Conservation (phyloP, 139 green algal genomes). For the Nannochloris sp. region DNA sequence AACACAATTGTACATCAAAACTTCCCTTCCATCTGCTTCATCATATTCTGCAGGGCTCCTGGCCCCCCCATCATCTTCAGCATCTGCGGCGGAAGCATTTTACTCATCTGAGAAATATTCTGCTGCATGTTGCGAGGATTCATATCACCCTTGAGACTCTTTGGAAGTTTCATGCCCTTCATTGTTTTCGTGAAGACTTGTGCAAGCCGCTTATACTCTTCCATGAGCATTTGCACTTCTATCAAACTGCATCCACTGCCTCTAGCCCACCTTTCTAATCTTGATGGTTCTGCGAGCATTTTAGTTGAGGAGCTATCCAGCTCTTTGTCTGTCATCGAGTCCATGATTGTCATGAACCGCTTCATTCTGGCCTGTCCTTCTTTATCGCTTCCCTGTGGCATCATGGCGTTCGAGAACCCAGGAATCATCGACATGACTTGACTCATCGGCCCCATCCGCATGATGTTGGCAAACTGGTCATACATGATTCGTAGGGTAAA, state of each 20-base stretch:
- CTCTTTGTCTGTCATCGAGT: slow-evolving; percentile 91
- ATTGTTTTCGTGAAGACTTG: slow-evolving; percentile 76
- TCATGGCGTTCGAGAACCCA: slow-evolving; percentile 71
- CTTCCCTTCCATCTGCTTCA: slow-evolving; percentile 78
- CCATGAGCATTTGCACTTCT: slow-evolving; percentile 65
- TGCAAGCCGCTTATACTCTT: slow-evolving; percentile 84
- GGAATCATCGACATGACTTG: slow-evolving; percentile 96
- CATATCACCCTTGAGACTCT: slow-evolving; percentile 66
- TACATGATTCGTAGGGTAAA: slow-evolving; percentile 94
- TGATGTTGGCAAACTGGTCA: slow-evolving; percentile 92
- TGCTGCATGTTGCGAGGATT: slow-evolving; percentile 67
- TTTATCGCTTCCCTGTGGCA: slow-evolving; percentile 73
- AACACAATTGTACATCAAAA: slow-evolving; percentile 5
- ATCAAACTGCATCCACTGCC: slow-evolving; percentile 6
- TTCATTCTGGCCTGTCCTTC: slow-evolving; percentile 74
- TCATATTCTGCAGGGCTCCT: slow-evolving; percentile 63
- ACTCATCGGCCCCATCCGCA: slow-evolving; percentile 89
- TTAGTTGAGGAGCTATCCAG: slow-evolving; percentile 48
- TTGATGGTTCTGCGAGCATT: slow-evolving; percentile 21
- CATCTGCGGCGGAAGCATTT: slow-evolving; percentile 82
- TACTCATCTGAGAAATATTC: slow-evolving; percentile 62
- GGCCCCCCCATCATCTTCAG: slow-evolving; percentile 93
- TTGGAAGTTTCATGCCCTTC: slow-evolving; percentile 83
- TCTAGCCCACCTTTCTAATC: slow-evolving; percentile 20
- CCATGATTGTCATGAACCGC: slow-evolving; percentile 95